Percentiles rank a stretch among this genome's conserved stretches.
Evolutionary conservation across 75 land plant genomes (phyloP).

Genomic region (Selaginella tamariscina): DNA sequence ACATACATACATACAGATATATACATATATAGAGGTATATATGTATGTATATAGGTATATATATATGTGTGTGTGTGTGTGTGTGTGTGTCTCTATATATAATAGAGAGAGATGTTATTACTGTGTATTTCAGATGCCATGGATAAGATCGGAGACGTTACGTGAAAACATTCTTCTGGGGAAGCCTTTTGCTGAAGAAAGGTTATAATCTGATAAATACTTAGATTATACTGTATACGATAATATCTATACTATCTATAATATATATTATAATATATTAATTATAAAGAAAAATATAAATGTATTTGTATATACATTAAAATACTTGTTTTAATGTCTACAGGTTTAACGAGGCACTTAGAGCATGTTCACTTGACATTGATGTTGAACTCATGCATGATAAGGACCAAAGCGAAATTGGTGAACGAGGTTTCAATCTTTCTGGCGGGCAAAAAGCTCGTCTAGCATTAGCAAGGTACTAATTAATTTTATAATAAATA

Average conservation of each 20-base stretch:
- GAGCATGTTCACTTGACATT: slow-evolving; percentile 72
- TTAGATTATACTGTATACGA: neutral
- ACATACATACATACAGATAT: neutral
- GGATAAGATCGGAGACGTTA: slow-evolving; percentile 73
- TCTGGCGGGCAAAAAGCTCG: slow-evolving; percentile 95
- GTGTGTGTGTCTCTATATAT: neutral
- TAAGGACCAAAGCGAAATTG: slow-evolving; percentile 57
- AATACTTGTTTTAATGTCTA: neutral
- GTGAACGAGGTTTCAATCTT: slow-evolving; percentile 79
- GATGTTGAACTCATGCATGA: slow-evolving; percentile 66
- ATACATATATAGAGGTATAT: no score
- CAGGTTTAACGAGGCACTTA: slow-evolving; percentile 49
- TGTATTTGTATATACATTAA: neutral
- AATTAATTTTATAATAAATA: neutral
- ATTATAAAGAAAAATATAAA: no score
- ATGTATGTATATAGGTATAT: no score
- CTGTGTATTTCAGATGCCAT: slow-evolving; percentile 49
- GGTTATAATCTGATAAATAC: slow-evolving; percentile 26
- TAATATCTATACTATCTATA: neutral
- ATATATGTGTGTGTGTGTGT: neutral
- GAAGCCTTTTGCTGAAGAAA: slow-evolving; percentile 31
- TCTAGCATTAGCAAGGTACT: slow-evolving; percentile 77
- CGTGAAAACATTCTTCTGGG: slow-evolving; percentile 90
- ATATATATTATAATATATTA: neutral
- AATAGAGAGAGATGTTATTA: slow-evolving; percentile 6